These are phyloP conservation scores for Schizochytrium sp. DNA, from an alignment of 108 stramenopile species.

Conservation along the genomic window DNA sequence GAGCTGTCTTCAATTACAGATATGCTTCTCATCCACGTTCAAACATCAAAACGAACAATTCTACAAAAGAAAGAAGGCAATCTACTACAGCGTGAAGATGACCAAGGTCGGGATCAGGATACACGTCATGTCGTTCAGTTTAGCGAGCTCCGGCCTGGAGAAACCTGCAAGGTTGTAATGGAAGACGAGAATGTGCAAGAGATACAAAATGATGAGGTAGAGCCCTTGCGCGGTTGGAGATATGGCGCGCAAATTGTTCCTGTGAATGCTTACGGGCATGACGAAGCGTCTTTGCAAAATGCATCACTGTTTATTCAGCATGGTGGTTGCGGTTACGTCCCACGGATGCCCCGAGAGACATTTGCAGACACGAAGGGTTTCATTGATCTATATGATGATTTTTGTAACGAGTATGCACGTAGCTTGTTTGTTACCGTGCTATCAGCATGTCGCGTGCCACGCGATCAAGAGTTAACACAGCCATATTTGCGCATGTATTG, in stretches of 20 bases:
- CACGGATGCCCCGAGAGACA: conserved; percentile 28
- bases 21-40: conserved; percentile 55
- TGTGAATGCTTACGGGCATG: not conserved
- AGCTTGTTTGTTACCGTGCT: conserved; percentile 20
- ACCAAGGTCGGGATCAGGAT: conserved; percentile 31
- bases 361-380: conserved; percentile 29
- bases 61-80: conserved; percentile 14
- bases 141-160: conserved; percentile 57
- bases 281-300: conserved; percentile 18
- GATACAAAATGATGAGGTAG: conserved; percentile 24
- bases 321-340: conserved; percentile 14
- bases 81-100: conserved; percentile 17
- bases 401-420: conserved; percentile 44
- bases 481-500: conserved; percentile 57
- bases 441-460: conserved; percentile 14
- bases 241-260: conserved; percentile 53
- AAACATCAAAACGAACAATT: conserved; percentile 18
- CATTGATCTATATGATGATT: conserved; percentile 49
- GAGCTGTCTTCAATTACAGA: conserved; percentile 58
- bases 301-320: conserved; percentile 31
- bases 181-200: not conserved
- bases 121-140: conserved; percentile 57
- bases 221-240: conserved; percentile 47
- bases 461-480: not conserved
- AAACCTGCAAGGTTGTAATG: conserved; percentile 21